Evolutionary conservation across 2,329 filamentous ascomycete genomes (phyloP), one percentile per base, ranked within the genome.

Genomic region (Leptodontidium sp.): DNA sequence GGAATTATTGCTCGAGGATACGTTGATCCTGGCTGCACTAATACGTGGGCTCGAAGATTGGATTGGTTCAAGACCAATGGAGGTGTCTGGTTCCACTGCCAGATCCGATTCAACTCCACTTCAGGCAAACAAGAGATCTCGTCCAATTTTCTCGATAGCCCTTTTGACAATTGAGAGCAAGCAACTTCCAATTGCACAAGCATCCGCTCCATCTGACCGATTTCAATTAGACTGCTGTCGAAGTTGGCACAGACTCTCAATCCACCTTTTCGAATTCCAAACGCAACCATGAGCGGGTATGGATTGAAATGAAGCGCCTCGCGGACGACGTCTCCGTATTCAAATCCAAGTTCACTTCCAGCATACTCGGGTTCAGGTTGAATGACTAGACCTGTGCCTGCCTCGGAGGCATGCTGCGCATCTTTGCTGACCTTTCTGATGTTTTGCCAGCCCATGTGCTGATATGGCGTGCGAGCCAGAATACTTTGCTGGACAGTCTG

Each of bases 201-300:
- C 7, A 81, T 76, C 15, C 78, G 72, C 59, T 80, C 67, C 81
- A 82, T 82, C 61, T 82, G 79, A 0, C 70, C 12, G 1, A 75
- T 67, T 43, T 77, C 71, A 24, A 83, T 74, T n/a, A 82, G 43
- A 24, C 73, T 78, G 64, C 71, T 78, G 53, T 84, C 82, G 47
- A 83, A 84, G 70, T 79, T 83, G 1, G 82, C 82, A 26, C 80
- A 81, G 12, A 83, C 78, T 66, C 81, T 75, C 65, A 85, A 81
- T 0, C 82, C 82, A 7, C 72, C 79, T 68, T 80, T 81, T 26
- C 77, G 76, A 6, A 84, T 80, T 5, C 81, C 81, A 71, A 79
- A 84, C 2, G 78, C 83, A 26, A 85, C 69, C 84, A 85, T 86
- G 1, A 85, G 77, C 4, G 83, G 81, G 68, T 85, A 85, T 0